Conservation (phyloP, 352 stramenopile species). For the Pythium guiyangense region DNA sequence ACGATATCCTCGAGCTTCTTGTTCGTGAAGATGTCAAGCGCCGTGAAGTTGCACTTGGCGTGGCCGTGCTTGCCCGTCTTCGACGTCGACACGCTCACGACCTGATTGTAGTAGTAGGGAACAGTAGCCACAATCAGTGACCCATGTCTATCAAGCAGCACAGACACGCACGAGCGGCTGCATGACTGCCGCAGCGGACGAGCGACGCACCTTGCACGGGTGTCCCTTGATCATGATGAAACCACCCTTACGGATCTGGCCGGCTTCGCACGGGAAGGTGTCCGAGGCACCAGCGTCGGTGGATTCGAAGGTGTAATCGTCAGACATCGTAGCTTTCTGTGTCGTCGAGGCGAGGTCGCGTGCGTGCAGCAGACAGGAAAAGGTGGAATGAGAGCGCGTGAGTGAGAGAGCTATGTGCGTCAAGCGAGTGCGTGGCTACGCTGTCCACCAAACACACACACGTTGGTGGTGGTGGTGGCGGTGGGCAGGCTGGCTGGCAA, state of each 20-base stretch:
- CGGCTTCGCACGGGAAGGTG: constrained; percentile 97
- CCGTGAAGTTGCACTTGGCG: constrained; percentile 99
- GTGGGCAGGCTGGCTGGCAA: neutral
- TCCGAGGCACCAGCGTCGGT: constrained; percentile 96
- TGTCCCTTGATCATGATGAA: constrained; percentile 99
- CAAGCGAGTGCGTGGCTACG: constrained; percentile 2
- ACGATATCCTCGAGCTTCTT: constrained; percentile 99
- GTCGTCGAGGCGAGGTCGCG: neutral
- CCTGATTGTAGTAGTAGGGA: constrained; percentile 11
- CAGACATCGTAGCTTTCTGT: constrained; percentile 24
- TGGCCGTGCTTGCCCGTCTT: constrained; percentile 99
- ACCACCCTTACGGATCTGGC: constrained; percentile 98
- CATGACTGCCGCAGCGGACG: neutral
- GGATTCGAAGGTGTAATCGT: constrained; percentile 90
- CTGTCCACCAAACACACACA: constrained; percentile 2
- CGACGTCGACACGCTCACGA: constrained; percentile 97
- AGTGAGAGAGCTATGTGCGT: neutral
- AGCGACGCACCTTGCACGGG: constrained; percentile 93
- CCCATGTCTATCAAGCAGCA: neutral
- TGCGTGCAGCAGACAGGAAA: constrained; percentile 3
- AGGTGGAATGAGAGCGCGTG: constrained; percentile 7
- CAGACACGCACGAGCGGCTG: neutral
- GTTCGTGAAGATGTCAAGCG: constrained; percentile 99
- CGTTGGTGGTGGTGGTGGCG: neutral
- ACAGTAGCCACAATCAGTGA: neutral